Evolutionary conservation across 352 stramenopile genomes (phyloP).

Genomic region (Elongisporangium undulatum): DNA sequence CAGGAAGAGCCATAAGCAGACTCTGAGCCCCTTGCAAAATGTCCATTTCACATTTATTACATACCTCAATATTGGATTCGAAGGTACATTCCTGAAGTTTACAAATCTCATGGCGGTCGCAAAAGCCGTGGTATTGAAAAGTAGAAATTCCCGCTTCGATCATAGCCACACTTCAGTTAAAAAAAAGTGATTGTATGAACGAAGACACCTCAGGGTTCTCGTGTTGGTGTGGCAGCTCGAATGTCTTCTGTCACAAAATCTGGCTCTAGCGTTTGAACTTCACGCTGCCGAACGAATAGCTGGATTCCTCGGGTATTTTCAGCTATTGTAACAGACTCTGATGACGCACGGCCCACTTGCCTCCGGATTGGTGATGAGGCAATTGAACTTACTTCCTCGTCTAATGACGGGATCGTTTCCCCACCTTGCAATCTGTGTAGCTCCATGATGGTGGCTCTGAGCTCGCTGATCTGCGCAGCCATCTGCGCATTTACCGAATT

Average conservation of each 20-base stretch:
- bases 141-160: too few relatives aligned
- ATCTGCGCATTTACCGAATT: background rate
- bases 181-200: too few relatives aligned
- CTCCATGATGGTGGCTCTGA: background rate
- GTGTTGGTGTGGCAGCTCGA: background rate
- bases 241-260: background rate
- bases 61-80: too few relatives aligned
- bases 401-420: background rate
- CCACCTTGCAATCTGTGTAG: background rate
- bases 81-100: too few relatives aligned
- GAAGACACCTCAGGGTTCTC: too few relatives aligned
- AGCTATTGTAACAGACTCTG: background rate
- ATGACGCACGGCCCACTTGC: background rate
- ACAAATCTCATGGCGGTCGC: too few relatives aligned
- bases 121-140: too few relatives aligned
- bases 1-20: too few relatives aligned
- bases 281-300: background rate
- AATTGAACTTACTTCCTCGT: background rate
- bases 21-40: too few relatives aligned
- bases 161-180: too few relatives aligned
- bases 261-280: background rate
- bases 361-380: background rate
- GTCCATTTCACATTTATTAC: too few relatives aligned
- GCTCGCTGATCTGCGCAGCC: background rate
- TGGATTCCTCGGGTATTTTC: too few relatives aligned